Evolutionary conservation across 1,139 yeast species (phyloP), one percentile per base, ranked within the genome.

Genomic region (Taphrina confusa): DNA sequence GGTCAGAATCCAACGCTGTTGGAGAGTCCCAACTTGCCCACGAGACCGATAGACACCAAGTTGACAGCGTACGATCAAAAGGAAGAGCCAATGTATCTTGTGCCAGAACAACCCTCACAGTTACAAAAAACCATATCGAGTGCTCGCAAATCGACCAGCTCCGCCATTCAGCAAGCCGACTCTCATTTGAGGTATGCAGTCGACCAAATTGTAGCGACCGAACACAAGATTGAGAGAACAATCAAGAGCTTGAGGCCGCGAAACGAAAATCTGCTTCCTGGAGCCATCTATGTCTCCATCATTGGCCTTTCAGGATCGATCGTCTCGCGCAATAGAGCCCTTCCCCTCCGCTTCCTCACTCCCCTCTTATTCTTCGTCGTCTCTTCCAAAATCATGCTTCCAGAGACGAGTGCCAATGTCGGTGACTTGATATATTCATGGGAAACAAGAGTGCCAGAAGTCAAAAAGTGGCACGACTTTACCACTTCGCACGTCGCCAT

Each of bases 221-320:
- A 60, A 40, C 47, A 56, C 20, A 33, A 25, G 11, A 39, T 60
- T 16, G 63, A 60, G 25, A 18, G 27, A 1, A 33, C 61, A 18
- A 49, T 57, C 52, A 39, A 57, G 25, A 57, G 52, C 22, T 28
- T 60, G 33, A 47, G 39, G 12, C 63, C 63, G 8, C 34, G 18
- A 23, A 34, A 58, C 30, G 63, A 60, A 22, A 30, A 31, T 31
- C 23, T 61, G 22, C 18, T 60, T 50, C 62, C 63, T 8, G 63
- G 63, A 16, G 63, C 59, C n/a, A 31, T 61, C 16, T 61, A 61
- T 16, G 54, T 52, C 22, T 45, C 58, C 14, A 31, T 61, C 22
- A 25, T 50, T 11, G 63, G 64, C 18, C 54, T 61, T 25, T 36
- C 64, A 9, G 63, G 63, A 1, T 61, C 62, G 16, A 61, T 61